Percentiles rank a stretch among this genome's conserved stretches.
Conservation (phyloP, 1,284 basidiomycete genomes). For the Ustilago vetiveriae region DNA sequence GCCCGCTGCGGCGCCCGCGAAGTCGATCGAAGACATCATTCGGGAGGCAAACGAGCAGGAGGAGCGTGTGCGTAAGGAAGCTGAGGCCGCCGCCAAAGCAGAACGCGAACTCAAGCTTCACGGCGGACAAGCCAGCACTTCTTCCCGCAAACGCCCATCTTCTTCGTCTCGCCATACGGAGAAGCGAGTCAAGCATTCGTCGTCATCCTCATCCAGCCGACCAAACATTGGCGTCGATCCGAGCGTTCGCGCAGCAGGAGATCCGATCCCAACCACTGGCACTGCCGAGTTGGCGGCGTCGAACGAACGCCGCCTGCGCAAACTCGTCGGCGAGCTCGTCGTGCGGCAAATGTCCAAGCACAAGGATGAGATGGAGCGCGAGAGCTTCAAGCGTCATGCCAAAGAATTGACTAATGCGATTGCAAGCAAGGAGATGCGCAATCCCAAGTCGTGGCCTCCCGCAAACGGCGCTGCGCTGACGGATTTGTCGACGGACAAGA, state of each 20-base stretch:
- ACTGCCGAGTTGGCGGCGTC: constrained; percentile 12
- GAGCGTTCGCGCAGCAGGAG: constrained; percentile 1
- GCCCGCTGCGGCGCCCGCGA: constrained; percentile 22
- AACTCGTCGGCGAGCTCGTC: constrained; percentile 86
- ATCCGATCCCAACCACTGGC: constrained; percentile 3
- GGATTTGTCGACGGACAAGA: constrained; percentile 82
- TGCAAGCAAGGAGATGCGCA: constrained; percentile 90
- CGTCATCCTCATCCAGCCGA: constrained; percentile 12
- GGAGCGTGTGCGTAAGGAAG: constrained; percentile 45
- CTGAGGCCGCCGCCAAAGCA: constrained; percentile 38
- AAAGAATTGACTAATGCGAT: constrained; percentile 88
- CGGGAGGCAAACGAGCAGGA: constrained; percentile 61
- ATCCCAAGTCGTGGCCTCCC: constrained; percentile 69
- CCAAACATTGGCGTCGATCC: constrained; percentile 14
- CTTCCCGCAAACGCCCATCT: constrained; percentile 33
- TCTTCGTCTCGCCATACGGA: constrained; percentile 34
- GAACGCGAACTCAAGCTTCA: constrained; percentile 31
- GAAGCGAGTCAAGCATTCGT: constrained; percentile 40
- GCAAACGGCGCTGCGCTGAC: constrained; percentile 68
- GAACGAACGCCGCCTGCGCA: constrained; percentile 72
- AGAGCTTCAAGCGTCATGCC: constrained; percentile 92
- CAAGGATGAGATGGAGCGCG: constrained; percentile 79
- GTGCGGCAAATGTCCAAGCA: constrained; percentile 92
- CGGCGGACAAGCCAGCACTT: constrained; percentile 8
- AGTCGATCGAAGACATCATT: constrained; percentile 64